These are phyloP conservation scores for Ligustrum vulgare DNA, from an alignment of 257 asterid genomes.

Conservation along the genomic window DNA sequence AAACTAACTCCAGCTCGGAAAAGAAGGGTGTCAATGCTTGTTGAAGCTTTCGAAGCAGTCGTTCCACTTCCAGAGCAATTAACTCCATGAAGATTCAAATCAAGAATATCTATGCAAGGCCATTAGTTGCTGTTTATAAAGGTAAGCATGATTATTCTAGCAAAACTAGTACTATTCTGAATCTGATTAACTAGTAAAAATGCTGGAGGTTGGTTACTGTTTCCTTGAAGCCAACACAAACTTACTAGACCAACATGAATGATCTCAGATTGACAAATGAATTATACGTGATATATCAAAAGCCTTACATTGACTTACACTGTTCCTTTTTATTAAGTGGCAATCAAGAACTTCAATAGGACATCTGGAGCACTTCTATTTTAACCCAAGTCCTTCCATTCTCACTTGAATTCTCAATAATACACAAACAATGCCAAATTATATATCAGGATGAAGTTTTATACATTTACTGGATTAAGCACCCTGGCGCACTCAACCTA, in stretches of 20 bases:
- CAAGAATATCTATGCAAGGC: neutral
- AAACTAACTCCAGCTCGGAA: conserved; percentile 73
- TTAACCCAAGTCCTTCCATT: neutral
- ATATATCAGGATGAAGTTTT: neutral
- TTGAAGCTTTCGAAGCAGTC: conserved; percentile 95
- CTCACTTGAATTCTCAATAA: neutral
- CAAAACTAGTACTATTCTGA: neutral
- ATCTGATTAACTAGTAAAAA: neutral
- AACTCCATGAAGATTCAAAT: conserved; percentile 10
- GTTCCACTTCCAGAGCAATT: conserved; percentile 80
- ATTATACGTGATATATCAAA: neutral
- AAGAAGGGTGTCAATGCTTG: conserved; percentile 87
- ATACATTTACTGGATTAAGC: neutral
- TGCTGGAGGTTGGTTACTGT: neutral
- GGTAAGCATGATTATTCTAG: conserved; percentile 21
- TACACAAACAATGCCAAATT: neutral
- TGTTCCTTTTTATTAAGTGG: neutral
- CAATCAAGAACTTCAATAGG: neutral
- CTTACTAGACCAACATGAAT: neutral
- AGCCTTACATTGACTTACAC: conserved; percentile 1
- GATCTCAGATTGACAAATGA: neutral
- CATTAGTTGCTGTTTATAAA: conserved; percentile 11
- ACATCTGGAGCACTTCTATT: neutral
- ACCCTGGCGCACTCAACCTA: neutral
- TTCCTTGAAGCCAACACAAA: neutral